Conservation (phyloP, 108 stramenopile species). For the Cyclotella sp. region DNA sequence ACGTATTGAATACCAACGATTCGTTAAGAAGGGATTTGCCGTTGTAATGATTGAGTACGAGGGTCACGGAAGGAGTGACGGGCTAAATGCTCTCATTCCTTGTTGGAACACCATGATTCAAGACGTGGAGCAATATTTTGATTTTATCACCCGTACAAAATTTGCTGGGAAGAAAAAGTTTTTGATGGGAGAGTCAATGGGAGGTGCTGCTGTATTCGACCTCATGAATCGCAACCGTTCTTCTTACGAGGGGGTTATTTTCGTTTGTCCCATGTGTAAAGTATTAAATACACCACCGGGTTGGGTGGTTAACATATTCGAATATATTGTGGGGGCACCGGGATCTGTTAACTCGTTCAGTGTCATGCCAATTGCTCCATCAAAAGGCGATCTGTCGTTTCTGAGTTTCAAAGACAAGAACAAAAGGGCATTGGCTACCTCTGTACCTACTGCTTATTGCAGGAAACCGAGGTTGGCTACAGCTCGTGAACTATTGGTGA, state of each 20-base stretch:
- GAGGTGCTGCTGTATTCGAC: constrained; percentile 68
- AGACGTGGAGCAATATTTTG: constrained; percentile 62
- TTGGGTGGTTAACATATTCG: constrained; percentile 61
- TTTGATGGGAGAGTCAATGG: constrained; percentile 79
- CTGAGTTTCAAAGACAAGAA: constrained; percentile 55
- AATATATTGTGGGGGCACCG: constrained; percentile 48
- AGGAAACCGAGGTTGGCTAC: constrained; percentile 72
- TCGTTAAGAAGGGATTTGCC: constrained; percentile 61
- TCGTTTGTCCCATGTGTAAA: constrained; percentile 76
- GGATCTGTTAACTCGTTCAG: constrained; percentile 50
- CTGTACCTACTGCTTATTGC: constrained; percentile 45
- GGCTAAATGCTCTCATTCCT: constrained; percentile 51
- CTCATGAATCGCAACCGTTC: constrained; percentile 47
- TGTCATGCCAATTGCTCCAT: constrained; percentile 53
- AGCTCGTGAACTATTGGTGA: constrained; percentile 66
- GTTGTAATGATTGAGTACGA: constrained; percentile 74
- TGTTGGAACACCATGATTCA: constrained; percentile 53
- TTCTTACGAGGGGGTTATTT: constrained; percentile 60
- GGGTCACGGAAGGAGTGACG: constrained; percentile 75
- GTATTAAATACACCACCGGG: constrained; percentile 65
- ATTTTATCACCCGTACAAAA: constrained; percentile 24
- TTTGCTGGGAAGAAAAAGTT: constrained; percentile 59
- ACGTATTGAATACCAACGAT: constrained; percentile 48
- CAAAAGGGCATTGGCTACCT: constrained; percentile 45
- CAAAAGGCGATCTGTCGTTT: constrained; percentile 50